These are phyloP conservation scores for Furcasterigmium sp. DNA, from an alignment of 2,329 filamentous ascomycete genomes.

Conservation along the genomic window DNA sequence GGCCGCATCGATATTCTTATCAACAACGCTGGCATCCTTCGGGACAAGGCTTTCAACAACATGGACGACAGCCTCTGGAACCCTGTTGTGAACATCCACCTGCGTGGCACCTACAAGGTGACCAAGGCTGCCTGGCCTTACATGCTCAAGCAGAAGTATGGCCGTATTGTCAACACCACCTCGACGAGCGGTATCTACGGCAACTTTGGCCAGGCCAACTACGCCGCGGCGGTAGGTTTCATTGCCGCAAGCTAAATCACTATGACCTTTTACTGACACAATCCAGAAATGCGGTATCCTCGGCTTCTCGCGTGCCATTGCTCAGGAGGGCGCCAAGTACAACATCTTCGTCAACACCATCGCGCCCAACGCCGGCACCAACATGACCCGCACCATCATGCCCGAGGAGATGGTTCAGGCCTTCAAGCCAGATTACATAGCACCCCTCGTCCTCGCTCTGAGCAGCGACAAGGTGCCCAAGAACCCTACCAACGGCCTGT, in stretches of 20 bases:
- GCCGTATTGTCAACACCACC: constrained; percentile 92
- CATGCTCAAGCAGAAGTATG: constrained; percentile 98
- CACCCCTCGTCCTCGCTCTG: constrained; percentile 83
- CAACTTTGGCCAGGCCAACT: constrained; percentile 99
- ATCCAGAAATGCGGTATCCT: constrained; percentile 84
- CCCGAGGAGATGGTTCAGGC: constrained; percentile 97
- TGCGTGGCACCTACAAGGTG: constrained; percentile 91
- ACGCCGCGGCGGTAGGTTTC: constrained; percentile 76
- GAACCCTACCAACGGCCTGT: constrained; percentile 81
- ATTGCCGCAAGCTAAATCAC: not conserved
- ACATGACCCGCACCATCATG: constrained; percentile 90
- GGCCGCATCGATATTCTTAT: constrained; percentile 91
- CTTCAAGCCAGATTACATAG: constrained; percentile 98
- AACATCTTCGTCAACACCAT: constrained; percentile 99
- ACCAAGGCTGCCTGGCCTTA: constrained; percentile 97
- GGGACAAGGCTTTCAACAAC: constrained; percentile 96
- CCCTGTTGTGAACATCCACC: constrained; percentile 84
- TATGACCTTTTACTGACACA: constrained; percentile 12
- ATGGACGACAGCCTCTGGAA: constrained; percentile 96
- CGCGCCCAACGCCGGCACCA: constrained; percentile 92
- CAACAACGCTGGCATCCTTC: constrained; percentile 97
- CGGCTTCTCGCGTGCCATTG: constrained; percentile 88
- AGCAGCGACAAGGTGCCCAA: constrained; percentile 79
- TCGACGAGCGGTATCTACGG: constrained; percentile 97
- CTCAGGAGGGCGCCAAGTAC: constrained; percentile 90